These are phyloP conservation scores for Neurospora crassa DNA, from an alignment of 2,329 filamentous ascomycete species.

Conservation along the genomic window DNA sequence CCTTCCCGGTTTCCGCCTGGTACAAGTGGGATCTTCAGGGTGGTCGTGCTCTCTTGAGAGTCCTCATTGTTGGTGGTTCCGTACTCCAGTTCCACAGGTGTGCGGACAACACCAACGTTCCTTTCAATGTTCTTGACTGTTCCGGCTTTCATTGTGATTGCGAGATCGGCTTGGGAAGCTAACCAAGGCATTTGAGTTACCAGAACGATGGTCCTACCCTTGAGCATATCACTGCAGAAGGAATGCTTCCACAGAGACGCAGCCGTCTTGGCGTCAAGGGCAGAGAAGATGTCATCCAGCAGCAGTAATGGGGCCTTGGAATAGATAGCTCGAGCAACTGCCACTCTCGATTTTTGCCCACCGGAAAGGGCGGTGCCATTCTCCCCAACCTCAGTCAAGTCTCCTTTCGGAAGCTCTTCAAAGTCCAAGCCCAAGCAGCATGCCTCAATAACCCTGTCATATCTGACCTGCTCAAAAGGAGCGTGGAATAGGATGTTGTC, in stretches of 20 bases:
- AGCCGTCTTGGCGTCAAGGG: constrained; percentile 48
- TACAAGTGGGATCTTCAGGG: constrained; percentile 11
- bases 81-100: constrained; percentile 31
- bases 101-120: constrained; percentile 36
- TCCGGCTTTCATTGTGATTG: constrained; percentile 37
- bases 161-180: constrained; percentile 38
- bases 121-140: constrained; percentile 29
- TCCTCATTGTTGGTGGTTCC: constrained; percentile 10
- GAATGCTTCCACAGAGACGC: constrained; percentile 46
- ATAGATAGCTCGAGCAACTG: constrained; percentile 47
- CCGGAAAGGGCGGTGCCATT: constrained; percentile 15
- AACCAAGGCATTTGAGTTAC: constrained; percentile 49
- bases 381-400: constrained; percentile 17
- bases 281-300: constrained; percentile 51
- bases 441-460: constrained; percentile 19
- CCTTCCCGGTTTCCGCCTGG: constrained; percentile 23
- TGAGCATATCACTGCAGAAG: constrained; percentile 46
- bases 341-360: constrained; percentile 19
- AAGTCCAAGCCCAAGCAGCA: constrained; percentile 21
- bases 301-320: constrained; percentile 45
- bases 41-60: constrained; percentile 13
- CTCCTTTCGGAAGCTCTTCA: constrained; percentile 12
- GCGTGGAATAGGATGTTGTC: constrained; percentile 18
- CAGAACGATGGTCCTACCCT: constrained; percentile 43
- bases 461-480: constrained; percentile 19